A percentile compares a stretch with the other conserved stretches of the same genome.
Evolutionary conservation across 2,329 filamentous ascomycete genomes (phyloP).

Genomic region (Colletotrichum sp.): DNA sequence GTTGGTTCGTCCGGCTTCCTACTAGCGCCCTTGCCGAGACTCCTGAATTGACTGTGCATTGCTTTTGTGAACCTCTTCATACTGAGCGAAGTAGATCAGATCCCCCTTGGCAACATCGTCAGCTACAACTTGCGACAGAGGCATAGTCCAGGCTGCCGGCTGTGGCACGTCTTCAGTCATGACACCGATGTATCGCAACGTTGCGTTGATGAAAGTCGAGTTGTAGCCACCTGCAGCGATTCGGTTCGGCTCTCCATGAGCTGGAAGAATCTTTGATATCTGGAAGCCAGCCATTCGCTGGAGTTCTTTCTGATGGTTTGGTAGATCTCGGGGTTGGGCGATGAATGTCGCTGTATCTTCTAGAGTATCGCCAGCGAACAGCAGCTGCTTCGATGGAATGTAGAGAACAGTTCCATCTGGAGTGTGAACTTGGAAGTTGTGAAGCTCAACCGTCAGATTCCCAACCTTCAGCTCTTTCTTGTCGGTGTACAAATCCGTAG

Average conservation of each 20-base stretch:
- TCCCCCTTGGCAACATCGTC: slow-evolving; percentile 6
- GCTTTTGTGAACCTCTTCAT: slow-evolving; percentile 17
- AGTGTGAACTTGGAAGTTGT: slow-evolving; percentile 15
- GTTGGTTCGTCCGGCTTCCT: neutral
- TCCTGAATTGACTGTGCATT: slow-evolving; percentile 9
- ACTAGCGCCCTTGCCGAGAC: neutral
- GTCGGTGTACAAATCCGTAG: slow-evolving; percentile 1
- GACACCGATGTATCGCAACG: slow-evolving; percentile 3
- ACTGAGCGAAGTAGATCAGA: slow-evolving; percentile 17
- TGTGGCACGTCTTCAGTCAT: slow-evolving; percentile 16
- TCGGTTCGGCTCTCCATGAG: slow-evolving; percentile 7
- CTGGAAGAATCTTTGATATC: slow-evolving; percentile 15
- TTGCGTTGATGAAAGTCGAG: slow-evolving; percentile 16
- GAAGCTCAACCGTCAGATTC: slow-evolving; percentile 6
- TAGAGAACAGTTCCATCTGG: slow-evolving; percentile 12
- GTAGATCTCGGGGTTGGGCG: neutral
- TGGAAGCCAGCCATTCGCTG: slow-evolving; percentile 1
- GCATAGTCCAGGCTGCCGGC: slow-evolving; percentile 8
- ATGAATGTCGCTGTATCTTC: slow-evolving; percentile 19
- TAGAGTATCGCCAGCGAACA: slow-evolving; percentile 15
- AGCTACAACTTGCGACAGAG: slow-evolving; percentile 13
- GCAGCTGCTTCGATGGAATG: slow-evolving; percentile 12
- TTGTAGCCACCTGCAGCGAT: slow-evolving; percentile 13
- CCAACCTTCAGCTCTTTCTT: slow-evolving; percentile 6
- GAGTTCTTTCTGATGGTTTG: slow-evolving; percentile 8